Evolutionary conservation across 768 basidiomycete species (phyloP), one percentile per base, ranked within the genome.

Genomic region (Rossbeevera mucosa): DNA sequence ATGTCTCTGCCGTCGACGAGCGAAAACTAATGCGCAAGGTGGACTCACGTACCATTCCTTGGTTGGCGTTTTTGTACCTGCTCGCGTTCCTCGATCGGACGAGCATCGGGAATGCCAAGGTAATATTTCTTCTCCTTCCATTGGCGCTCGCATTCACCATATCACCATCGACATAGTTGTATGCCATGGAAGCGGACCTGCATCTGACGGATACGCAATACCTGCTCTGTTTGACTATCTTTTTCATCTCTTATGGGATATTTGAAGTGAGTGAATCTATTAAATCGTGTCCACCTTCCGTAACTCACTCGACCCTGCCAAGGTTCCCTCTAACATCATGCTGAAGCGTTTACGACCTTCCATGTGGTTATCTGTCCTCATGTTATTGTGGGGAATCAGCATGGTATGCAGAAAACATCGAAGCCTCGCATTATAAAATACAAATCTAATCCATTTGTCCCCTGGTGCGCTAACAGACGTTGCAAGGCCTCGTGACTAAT

Each of bases 11-110:
- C 9, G 70, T 91, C 44, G 80, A 91, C 62, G 88, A 88, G 66
- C 78, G 78, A 51, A 83, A 80, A 63, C 64, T 90, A 54, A 62
- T 91, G 55, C 73, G 86, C 60, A 90, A 87, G 69, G 76, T 89
- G 44, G 86, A 86, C 66, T 58, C 74, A 52, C 76, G 77, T n/a
- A 75, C 86, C 55, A 75, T 86, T 31, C 81, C 84, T 9, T 88
- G 85, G 86, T 62, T 86, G 36, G 83, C 86, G 5, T 76, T 93
- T 48, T 68, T 92, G 59, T 90, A 90, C 68, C 72, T 91, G 31
- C 72, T 91, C 33, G 84, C 83, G 58, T 91, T 89, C 74, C 67
- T 83, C 49, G 80, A 82, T 56, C 73, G 81, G 25, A 78, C 79
- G 55, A 79, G 77, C 51, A 76, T 80, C 51, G 80, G 78, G 31